Conservation (phyloP, 2,329 filamentous ascomycete species). For the Seiridium cupressi region DNA sequence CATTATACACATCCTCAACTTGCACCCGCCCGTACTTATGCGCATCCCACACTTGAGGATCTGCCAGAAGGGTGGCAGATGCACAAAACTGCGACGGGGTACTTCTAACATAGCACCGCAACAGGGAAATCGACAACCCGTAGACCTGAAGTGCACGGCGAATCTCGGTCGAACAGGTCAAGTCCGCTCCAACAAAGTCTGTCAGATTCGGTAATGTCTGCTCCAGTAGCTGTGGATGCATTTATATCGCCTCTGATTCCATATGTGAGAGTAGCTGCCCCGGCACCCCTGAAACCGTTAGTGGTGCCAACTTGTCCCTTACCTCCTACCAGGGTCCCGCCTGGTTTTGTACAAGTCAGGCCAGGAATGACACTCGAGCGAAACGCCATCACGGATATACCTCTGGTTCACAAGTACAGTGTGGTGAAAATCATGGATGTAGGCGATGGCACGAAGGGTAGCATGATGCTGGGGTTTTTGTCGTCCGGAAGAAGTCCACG, state of each 20-base stretch:
- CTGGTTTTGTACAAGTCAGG: neutral
- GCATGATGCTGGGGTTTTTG: conserved; percentile 11
- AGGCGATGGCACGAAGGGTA: conserved; percentile 6
- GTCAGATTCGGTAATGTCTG: too few relatives aligned
- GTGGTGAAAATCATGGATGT: conserved; percentile 7
- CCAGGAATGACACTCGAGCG: neutral
- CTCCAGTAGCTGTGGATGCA: too few relatives aligned
- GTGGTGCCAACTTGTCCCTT: neutral
- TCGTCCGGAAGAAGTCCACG: conserved; percentile 4
- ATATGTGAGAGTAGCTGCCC: neutral
- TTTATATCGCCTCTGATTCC: too few relatives aligned
- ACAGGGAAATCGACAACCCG: neutral
- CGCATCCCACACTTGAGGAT: neutral
- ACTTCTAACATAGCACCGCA: neutral
- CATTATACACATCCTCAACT: neutral
- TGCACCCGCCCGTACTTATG: neutral
- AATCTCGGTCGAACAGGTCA: neutral
- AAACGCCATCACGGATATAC: neutral
- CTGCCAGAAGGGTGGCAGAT: neutral
- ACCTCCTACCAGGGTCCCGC: neutral
- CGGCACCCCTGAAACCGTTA: too few relatives aligned
- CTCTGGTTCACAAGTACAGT: conserved; percentile 7
- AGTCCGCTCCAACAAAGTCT: neutral
- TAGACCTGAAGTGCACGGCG: neutral
- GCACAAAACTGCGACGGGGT: neutral